Evolutionary conservation across 495 filamentous ascomycete genomes (phyloP).

Genomic region (Penicillium mononematosum): DNA sequence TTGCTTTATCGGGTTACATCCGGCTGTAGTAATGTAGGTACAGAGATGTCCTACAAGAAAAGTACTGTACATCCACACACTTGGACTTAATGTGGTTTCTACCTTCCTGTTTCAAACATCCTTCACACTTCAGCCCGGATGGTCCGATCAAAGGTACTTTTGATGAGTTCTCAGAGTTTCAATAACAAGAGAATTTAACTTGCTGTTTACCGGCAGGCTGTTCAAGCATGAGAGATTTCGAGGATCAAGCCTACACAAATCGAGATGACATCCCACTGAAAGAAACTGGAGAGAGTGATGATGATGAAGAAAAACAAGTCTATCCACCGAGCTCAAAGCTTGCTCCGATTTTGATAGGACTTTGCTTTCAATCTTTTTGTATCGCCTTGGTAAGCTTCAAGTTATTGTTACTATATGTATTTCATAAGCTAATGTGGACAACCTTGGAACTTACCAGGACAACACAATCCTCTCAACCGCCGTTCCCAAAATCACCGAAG

Average conservation of each 20-base stretch:
- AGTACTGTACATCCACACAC: not conserved
- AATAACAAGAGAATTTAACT: constrained; percentile 3
- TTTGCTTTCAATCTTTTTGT: constrained; percentile 63
- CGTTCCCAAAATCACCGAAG: constrained; percentile 79
- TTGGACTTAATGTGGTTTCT: not conserved
- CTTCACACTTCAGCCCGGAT: not conserved
- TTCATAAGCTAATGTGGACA: not conserved
- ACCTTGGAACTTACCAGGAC: constrained; percentile 40
- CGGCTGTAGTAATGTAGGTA: not conserved
- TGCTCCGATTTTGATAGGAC: constrained; percentile 54
- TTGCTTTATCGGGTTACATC: constrained; percentile 8
- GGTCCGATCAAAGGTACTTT: not conserved
- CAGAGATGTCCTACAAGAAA: not conserved
- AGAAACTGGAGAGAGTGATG: constrained; percentile 13
- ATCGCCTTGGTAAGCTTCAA: constrained; percentile 55
- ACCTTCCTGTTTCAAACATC: not conserved
- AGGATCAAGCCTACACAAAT: constrained; percentile 14
- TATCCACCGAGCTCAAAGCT: constrained; percentile 55
- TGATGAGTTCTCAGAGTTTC: constrained; percentile 10
- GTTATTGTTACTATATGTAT: not conserved
- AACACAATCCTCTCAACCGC: constrained; percentile 83
- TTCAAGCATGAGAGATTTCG: constrained; percentile 14
- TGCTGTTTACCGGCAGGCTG: constrained; percentile 14
- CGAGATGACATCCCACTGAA: constrained; percentile 29
- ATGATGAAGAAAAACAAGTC: constrained; percentile 42